Evolutionary conservation across 2,329 filamentous ascomycete species (phyloP), one percentile per base, ranked within the genome.

Genomic region (Madurella mycetomatis): DNA sequence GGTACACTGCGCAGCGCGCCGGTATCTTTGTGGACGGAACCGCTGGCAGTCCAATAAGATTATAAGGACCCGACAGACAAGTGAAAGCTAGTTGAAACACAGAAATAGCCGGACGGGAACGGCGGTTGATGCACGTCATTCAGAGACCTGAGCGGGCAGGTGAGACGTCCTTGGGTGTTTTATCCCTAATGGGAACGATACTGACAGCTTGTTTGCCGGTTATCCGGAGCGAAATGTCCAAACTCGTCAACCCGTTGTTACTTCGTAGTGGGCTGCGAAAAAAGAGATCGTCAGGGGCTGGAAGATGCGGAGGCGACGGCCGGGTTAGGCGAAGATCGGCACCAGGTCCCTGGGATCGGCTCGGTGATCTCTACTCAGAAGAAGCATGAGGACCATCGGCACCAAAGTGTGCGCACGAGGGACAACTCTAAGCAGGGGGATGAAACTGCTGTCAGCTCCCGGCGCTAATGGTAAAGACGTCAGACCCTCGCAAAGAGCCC

Each of bases 251-350:
- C 40, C 34, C 9, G 41, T 32, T 37, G 25, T 19, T 18, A 16
- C 41, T n/a, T n/a, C 17, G 37, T 43, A n/a, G 12, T 41, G 11
- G 41, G 31, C 19, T 43, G 42, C 13, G 18, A 41, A 43, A 16
- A 25, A 18, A 16, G 44, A 53, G 57, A 59, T 57, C 47, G 49
- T 57, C 57, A 59, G 57, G 57, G 52, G 57, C 37, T 32, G n/a
- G 18, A 4, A 51, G 45, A 46, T 54, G 54, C 54, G 57, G 54
- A 43, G 37, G 11, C 31, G 39, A 34, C 13, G 32, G 34, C 49
- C 43, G 53, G 45, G 42, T 46, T 55, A 45, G 51, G 48, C 32
- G 55, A 57, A 52, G 54, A 59, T 59, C 54, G 31, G 39, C 56
- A 17, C 42, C n/a, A 32, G 18, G 39, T 12, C 42, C 30, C 43